A percentile compares a stretch with the other conserved stretches of the same genome.
Conservation (phyloP, 768 basidiomycete species). For the Lentinus tigrinus region DNA sequence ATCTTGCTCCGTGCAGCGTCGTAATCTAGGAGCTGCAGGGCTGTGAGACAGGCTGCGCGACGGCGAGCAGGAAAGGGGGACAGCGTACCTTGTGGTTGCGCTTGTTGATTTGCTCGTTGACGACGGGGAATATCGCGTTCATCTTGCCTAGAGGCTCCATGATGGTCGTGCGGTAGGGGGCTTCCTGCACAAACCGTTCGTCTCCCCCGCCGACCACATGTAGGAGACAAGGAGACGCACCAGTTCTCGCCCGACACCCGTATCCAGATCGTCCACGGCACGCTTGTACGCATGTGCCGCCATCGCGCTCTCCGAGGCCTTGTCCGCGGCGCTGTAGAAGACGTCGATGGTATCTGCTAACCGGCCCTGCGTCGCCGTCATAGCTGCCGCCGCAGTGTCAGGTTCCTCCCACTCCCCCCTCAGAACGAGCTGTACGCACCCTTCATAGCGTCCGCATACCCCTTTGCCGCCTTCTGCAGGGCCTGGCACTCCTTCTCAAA, state of each 20-base stretch:
- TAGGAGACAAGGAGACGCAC: conserved; percentile 44
- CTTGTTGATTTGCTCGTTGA: conserved; percentile 92
- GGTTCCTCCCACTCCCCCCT: background rate
- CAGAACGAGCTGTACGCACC: conserved; percentile 47
- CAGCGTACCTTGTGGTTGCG: conserved; percentile 87
- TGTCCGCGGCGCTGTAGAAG: conserved; percentile 88
- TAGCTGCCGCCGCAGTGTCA: conserved; percentile 49
- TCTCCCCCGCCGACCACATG: background rate
- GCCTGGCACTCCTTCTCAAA: conserved; percentile 95
- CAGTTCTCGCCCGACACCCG: conserved; percentile 78
- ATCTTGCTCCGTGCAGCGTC: conserved; percentile 89
- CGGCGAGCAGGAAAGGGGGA: too few relatives aligned
- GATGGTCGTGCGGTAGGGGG: conserved; percentile 91
- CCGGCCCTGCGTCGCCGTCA: conserved; percentile 90
- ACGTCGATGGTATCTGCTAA: conserved; percentile 91
- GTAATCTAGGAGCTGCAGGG: conserved; percentile 82
- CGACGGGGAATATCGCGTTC: conserved; percentile 90
- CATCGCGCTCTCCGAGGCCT: conserved; percentile 90
- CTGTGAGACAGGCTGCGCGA: background rate
- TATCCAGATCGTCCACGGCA: conserved; percentile 91
- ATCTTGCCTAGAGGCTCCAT: conserved; percentile 96
- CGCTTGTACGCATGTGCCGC: conserved; percentile 95
- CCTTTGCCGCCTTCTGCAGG: conserved; percentile 94
- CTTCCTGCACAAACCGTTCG: conserved; percentile 55
- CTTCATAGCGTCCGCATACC: conserved; percentile 92